Evolutionary conservation across 169 alveolate genomes (phyloP).

Genomic region (Cryptosporidium sp.): DNA sequence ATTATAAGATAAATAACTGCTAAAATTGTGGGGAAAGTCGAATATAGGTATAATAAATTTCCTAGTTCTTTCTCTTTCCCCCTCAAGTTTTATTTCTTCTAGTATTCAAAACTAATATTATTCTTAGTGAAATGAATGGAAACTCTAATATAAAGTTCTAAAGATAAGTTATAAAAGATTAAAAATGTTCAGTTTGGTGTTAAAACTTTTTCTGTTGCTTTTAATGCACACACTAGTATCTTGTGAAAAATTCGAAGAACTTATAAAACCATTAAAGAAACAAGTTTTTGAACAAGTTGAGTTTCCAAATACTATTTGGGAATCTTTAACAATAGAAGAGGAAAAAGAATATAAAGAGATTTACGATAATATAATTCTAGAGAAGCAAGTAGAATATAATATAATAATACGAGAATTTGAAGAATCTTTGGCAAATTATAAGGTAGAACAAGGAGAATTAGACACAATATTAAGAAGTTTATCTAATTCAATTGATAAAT

Average conservation of each 20-base stretch:
- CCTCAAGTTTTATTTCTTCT: neutral
- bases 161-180: neutral
- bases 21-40: neutral
- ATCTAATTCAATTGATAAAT: neutral
- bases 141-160: neutral
- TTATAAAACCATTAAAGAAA: conserved; percentile 7
- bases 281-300: conserved; percentile 11
- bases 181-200: neutral
- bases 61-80: neutral
- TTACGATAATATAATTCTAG: conserved; percentile 5
- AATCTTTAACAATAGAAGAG: conserved; percentile 5
- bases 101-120: too few species aligned
- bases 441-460: neutral
- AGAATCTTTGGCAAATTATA: neutral
- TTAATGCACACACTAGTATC: neutral
- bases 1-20: neutral
- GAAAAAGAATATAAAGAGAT: neutral
- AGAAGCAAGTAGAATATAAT: conserved; percentile 27
- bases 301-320: conserved; percentile 16
- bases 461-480: neutral
- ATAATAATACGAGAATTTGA: conserved; percentile 12
- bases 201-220: neutral
- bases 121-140: neutral
- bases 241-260: neutral
- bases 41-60: too few species aligned